These are phyloP conservation scores for Saturnispora galanensis DNA, from an alignment of 805 yeast genomes.

Conservation along the genomic window DNA sequence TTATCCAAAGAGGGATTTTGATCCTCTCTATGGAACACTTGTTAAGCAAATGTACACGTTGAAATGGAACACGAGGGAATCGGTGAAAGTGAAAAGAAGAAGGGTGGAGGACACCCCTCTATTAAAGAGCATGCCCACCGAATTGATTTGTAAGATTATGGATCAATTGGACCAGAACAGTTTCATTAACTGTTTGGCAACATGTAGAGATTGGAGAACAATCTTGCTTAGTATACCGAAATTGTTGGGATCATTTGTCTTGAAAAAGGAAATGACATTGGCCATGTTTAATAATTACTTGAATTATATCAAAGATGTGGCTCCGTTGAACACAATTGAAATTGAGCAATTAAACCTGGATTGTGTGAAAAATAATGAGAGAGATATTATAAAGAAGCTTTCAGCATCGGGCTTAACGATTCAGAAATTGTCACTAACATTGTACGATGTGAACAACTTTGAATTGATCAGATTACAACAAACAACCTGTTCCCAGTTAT, in stretches of 20 bases:
- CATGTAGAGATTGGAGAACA: slow-evolving; percentile 12
- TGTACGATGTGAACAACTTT: slow-evolving; percentile 1
- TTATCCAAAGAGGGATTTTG: not conserved
- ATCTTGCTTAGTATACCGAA: slow-evolving; percentile 9
- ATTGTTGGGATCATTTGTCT: slow-evolving; percentile 6
- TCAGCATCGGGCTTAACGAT: slow-evolving; percentile 7
- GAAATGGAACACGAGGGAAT: not conserved
- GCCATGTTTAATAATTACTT: slow-evolving; percentile 2
- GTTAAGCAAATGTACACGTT: not conserved
- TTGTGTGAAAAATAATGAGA: not conserved
- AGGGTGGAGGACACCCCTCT: slow-evolving; percentile 5
- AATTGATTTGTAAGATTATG: slow-evolving; percentile 8
- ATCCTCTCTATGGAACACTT: slow-evolving; percentile 1
- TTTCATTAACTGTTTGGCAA: slow-evolving; percentile 6
- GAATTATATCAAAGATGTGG: slow-evolving; percentile 9
- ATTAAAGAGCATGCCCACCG: slow-evolving; percentile 8
- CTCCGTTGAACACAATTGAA: slow-evolving; percentile 3
- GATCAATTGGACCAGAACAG: slow-evolving; percentile 1
- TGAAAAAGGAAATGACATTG: slow-evolving; percentile 3
- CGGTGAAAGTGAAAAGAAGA: not conserved
- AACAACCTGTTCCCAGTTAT: slow-evolving; percentile 4
- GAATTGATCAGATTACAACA: slow-evolving; percentile 6
- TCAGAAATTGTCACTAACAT: not conserved
- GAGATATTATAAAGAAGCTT: slow-evolving; percentile 1
- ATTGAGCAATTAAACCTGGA: slow-evolving; percentile 1